These are phyloP conservation scores for Maudiozyma saulgeensis DNA, from an alignment of 805 yeast genomes.

Conservation along the genomic window DNA sequence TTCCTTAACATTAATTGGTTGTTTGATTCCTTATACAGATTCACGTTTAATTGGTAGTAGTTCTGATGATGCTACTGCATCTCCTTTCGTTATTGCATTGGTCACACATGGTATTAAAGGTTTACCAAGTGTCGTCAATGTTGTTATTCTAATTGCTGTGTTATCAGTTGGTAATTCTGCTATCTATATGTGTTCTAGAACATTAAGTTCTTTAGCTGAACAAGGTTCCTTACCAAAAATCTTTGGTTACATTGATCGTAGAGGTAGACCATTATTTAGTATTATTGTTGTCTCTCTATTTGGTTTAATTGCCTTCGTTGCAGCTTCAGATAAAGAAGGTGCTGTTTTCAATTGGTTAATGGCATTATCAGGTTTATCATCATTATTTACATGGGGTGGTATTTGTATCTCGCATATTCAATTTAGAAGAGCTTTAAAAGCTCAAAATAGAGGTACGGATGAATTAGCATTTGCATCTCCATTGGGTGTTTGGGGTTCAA, in stretches of 20 bases:
- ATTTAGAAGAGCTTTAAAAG: conserved; percentile 52
- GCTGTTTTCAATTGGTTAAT: conserved; percentile 56
- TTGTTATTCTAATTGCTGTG: conserved; percentile 56
- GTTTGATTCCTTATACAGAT: conserved; percentile 39
- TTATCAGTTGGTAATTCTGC: conserved; percentile 65
- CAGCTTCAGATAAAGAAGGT: conserved; percentile 42
- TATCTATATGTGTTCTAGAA: conserved; percentile 62
- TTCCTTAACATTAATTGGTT: conserved; percentile 37
- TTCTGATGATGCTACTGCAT: conserved; percentile 52
- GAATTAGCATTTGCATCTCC: conserved; percentile 63
- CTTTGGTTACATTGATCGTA: conserved; percentile 52
- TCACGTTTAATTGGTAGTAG: conserved; percentile 37
- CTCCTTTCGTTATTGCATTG: conserved; percentile 73
- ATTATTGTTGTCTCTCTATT: conserved; percentile 40
- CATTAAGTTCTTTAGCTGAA: conserved; percentile 51
- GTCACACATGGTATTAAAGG: conserved; percentile 53
- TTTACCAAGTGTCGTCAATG: conserved; percentile 57
- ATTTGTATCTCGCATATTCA: conserved; percentile 52
- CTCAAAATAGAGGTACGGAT: conserved; percentile 57
- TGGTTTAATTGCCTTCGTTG: conserved; percentile 51
- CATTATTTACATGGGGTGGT: conserved; percentile 55
- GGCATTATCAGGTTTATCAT: conserved; percentile 54
- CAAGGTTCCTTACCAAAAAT: conserved; percentile 54
- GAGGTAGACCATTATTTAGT: conserved; percentile 59
- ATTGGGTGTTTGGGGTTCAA: conserved; percentile 60